A percentile compares a stretch with the other conserved stretches of the same genome.
These are phyloP conservation scores for Pyrus bretschneideri DNA, from an alignment of 306 rosid species.

Conservation along the genomic window DNA sequence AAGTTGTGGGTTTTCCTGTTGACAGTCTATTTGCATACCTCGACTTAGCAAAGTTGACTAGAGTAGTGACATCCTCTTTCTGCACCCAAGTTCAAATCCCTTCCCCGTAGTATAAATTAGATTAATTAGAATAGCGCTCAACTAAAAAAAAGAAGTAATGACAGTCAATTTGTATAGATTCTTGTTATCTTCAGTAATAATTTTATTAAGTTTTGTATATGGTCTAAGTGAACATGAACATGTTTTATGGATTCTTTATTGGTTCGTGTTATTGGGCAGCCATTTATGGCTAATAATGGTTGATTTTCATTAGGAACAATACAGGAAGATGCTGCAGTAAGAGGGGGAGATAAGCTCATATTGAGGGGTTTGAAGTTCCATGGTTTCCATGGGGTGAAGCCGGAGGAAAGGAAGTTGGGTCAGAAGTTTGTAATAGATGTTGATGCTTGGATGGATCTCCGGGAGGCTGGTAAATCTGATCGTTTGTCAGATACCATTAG, in stretches of 20 bases:
- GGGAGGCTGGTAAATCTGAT: conserved; percentile 63
- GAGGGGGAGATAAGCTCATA: conserved; percentile 67
- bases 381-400: conserved; percentile 76
- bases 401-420: conserved; percentile 61
- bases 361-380: conserved; percentile 69
- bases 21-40: background rate
- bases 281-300: background rate
- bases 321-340: conserved; percentile 32
- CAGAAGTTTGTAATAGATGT: conserved; percentile 75
- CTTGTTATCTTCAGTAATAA: background rate
- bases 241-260: background rate
- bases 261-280: background rate
- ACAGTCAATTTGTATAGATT: background rate
- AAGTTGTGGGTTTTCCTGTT: background rate
- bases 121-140: too few relatives aligned
- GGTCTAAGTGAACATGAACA: background rate
- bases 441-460: conserved; percentile 97
- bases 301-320: conserved; percentile 21
- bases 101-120: background rate
- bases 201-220: background rate
- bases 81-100: background rate
- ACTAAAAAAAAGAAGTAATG: too few relatives aligned
- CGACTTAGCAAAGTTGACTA: too few relatives aligned
- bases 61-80: background rate
- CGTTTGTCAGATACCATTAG: conserved; percentile 48